Evolutionary conservation across 78 protist species (phyloP), one percentile per base, ranked within the genome.

Genomic region (Diacronema lutheri): DNA sequence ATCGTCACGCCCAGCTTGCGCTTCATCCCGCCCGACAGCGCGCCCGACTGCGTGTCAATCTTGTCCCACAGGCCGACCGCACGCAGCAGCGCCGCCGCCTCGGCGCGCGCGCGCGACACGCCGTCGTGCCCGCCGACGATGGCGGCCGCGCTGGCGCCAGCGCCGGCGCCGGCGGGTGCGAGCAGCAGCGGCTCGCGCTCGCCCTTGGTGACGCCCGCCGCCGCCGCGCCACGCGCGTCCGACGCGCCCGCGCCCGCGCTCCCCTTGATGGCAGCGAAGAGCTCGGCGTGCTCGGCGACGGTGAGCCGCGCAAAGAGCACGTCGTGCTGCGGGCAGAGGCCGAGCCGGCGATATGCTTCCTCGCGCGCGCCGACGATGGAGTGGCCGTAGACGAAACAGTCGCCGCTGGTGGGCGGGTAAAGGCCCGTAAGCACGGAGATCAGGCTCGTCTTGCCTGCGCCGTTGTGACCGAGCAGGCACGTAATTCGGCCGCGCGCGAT

Each of bases 291-390:
- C 90, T 95, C 97, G 38, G 41, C 78, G 57, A 83, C 86, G 13
- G 93, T 92, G 33, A 97, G 44, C 29, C 82, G 74, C 26, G 81
- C 93, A 95, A 96, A 95, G 37, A 97, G 90, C 1, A 92, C 69
- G 86, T 94, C 93, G 83, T 84, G 86, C 88, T 97, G 99, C 44
- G 96, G 95, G 68, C 97, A 94, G 35, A 96, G 77, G 37, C 99
- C 99, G 37, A 97, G 37, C 29, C 37, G 26, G 23, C 38, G 25
- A 50, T 90, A 92, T 21, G 86, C 85, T 1, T 5, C 26, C 33
- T 66, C 86, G 57, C 84, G 62, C 21, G 40, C 82, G n/a, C 72
- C 61, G 35, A 46, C 25, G 78, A 91, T 37, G 38, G 72, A 61
- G 73, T 14, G 29, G n/a, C 78, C 81, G 50, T 13, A 29, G 29